phyloP scores from a whole-genome alignment of 1,284 basidiomycete species.

The Heterobasidion irregulare region DNA sequence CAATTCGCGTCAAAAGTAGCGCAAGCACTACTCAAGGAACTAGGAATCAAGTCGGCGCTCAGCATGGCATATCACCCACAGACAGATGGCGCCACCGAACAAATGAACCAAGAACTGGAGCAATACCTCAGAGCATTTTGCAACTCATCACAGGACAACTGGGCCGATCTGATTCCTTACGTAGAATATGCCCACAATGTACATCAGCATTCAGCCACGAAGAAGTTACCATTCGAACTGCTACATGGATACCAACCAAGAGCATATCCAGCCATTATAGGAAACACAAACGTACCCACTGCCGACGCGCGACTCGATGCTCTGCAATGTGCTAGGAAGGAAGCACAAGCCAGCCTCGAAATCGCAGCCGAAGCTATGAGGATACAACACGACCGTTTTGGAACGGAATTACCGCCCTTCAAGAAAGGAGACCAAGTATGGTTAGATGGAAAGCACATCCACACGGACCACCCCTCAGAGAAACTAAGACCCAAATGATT shows the following conservation, averaged over 20 bases:
- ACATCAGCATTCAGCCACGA: neutral
- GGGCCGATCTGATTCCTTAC: neutral
- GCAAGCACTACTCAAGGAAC: neutral
- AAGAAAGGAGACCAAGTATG: neutral
- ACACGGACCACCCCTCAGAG: neutral
- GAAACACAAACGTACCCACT: neutral
- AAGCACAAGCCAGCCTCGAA: neutral
- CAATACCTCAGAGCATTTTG: constrained; percentile 7
- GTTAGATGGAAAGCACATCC: neutral
- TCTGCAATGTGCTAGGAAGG: neutral
- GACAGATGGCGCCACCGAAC: constrained; percentile 2
- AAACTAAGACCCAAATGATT: constrained; percentile 5
- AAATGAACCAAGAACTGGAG: constrained; percentile 8
- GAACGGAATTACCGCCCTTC: neutral
- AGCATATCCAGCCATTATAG: neutral
- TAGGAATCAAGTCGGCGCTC: neutral
- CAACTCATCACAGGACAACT: neutral
- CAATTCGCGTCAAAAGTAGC: neutral
- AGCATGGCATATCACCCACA: neutral
- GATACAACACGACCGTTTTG: neutral
- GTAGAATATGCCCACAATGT: constrained; percentile 7
- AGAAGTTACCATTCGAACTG: constrained; percentile 6
- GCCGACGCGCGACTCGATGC: neutral
- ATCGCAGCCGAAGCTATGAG: neutral
- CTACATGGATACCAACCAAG: neutral